These are phyloP conservation scores for Arabis alpina DNA, from an alignment of 345 rosid genomes.

Conservation along the genomic window DNA sequence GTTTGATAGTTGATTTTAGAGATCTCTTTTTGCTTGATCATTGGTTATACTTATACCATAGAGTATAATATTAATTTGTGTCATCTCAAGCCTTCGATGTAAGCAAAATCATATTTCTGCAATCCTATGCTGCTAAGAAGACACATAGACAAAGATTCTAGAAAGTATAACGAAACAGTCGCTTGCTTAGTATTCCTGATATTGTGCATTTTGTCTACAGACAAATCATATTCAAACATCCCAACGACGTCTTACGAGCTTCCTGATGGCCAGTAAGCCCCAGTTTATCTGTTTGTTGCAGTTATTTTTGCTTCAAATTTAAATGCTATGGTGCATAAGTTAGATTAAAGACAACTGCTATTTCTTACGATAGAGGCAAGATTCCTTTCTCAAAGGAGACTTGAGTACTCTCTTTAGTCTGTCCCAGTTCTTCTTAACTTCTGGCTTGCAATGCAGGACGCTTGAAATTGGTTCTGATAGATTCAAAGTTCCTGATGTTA, in stretches of 20 bases:
- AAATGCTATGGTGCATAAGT: background rate
- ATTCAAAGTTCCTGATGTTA: constrained; percentile 88
- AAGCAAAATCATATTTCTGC: background rate
- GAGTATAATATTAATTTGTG: background rate
- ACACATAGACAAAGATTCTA: background rate
- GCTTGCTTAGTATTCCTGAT: constrained; percentile 27
- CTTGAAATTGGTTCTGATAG: constrained; percentile 95
- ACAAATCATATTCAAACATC: constrained; percentile 81
- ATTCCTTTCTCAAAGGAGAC: constrained; percentile 1
- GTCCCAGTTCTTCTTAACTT: background rate
- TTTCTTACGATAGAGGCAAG: background rate
- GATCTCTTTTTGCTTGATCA: constrained; percentile 1
- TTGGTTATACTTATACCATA: too few species aligned
- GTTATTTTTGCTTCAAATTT: constrained; percentile 4
- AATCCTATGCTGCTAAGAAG: background rate
- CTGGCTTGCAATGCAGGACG: constrained; percentile 53
- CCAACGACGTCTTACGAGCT: constrained; percentile 94
- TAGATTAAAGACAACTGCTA: background rate
- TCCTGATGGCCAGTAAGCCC: constrained; percentile 95
- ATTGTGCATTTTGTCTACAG: constrained; percentile 46
- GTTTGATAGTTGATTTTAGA: background rate
- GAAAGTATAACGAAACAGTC: background rate
- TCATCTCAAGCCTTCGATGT: constrained; percentile 1
- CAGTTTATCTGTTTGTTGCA: background rate
- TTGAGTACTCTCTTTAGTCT: background rate